Base-by-base conservation (phyloP, 225 moss, liverwort and hornwort genomes). In the Thuidium tamariscinum region DNA sequence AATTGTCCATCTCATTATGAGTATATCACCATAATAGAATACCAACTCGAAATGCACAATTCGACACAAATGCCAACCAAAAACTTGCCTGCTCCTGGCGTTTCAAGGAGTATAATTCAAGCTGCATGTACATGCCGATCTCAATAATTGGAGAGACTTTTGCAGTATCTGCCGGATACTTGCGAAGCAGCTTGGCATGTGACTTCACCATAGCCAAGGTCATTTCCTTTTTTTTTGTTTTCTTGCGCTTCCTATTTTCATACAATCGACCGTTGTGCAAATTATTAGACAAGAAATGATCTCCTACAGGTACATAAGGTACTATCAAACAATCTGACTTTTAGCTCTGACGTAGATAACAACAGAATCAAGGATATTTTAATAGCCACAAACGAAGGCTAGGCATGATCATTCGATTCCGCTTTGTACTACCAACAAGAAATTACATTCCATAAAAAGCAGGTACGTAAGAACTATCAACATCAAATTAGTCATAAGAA, bases 91-190 rank as follows among this genome's bases (percentile, higher is more conserved):
- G 95, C 85, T 99, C 98, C 91, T 93, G 96, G 73, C 98, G 96
- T 82, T 96, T 94, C 87, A 99, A 84, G 71, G 96, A 97, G 86
- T 96, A 99, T 41, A 96, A 77, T 79, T 95, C 93, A 86, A 96
- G 93, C 81, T 96, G 94, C 97, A 99, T 97, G 79, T 96, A 95
- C 89, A 93, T 91, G 86, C 95, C 93, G 73, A 99, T 95, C 83
- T 97, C 96, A 69, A 96, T 95, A 73, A 99, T 95, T 60, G 95
- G 93, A 88, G 95, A 90, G 70, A 96, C 97, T 88, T 97, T 99
- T 54, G 94, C 94, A 86, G 92, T 90, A 87, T 99, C 99, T 84
- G 96, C 95, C 82, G 96, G 89, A 92, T 97, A 96, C 85, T 99
- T 99, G 86, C 97, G 95, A 87, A 99, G 89, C 73, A 99, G 92